Evolutionary conservation across 768 basidiomycete species (phyloP).

Genomic region (Lentinula guzmanii): DNA sequence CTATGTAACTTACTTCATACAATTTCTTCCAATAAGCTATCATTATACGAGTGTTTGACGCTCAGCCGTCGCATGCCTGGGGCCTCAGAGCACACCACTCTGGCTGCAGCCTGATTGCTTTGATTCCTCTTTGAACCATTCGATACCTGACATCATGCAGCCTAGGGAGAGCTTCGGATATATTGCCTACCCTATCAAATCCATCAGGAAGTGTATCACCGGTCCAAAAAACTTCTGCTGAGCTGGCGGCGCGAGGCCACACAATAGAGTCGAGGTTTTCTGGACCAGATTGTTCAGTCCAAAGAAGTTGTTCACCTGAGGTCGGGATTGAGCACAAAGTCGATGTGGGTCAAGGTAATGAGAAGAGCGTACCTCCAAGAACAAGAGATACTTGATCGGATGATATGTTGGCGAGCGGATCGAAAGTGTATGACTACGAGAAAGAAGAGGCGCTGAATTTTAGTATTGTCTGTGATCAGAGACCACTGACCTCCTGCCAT

Average conservation of each 20-base stretch:
- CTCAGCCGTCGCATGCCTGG: constrained; percentile 24
- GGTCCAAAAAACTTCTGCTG: constrained; percentile 52
- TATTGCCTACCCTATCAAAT: not conserved
- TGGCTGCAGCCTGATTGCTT: constrained; percentile 39
- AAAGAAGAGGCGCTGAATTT: not conserved
- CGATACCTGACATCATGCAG: constrained; percentile 41
- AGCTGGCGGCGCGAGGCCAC: constrained; percentile 43
- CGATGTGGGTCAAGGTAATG: not conserved
- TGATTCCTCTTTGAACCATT: constrained; percentile 38
- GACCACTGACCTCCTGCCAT: constrained; percentile 37
- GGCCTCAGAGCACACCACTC: constrained; percentile 47
- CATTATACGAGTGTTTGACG: too few relatives aligned
- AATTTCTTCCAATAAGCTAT: too few relatives aligned
- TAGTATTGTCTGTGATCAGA: not conserved
- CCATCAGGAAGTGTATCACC: constrained; percentile 18
- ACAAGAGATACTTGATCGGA: constrained; percentile 28
- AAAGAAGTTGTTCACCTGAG: constrained; percentile 37
- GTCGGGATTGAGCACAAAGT: not conserved
- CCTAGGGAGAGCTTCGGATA: constrained; percentile 20
- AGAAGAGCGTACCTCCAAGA: constrained; percentile 26
- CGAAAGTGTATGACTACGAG: constrained; percentile 38
- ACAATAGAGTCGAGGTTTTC: constrained; percentile 39
- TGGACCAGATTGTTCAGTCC: constrained; percentile 42
- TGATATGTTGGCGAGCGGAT: constrained; percentile 40
- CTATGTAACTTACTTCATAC: too few relatives aligned